phyloP scores from a whole-genome alignment of 768 basidiomycete species.

The Pleurotus sapidus region DNA sequence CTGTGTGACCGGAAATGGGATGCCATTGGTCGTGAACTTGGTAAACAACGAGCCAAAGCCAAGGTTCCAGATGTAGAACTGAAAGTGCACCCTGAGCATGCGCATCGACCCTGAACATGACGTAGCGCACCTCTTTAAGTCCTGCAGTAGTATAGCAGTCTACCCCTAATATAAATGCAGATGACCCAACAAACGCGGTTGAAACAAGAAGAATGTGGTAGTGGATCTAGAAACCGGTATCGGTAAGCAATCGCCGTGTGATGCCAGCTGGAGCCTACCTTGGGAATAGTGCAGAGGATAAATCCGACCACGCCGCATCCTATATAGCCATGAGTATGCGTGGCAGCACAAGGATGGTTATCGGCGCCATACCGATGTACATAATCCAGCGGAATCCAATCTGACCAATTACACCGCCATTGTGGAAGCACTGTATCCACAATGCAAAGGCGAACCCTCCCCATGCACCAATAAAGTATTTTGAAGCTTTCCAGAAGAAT shows the following conservation, averaged over 20 bases:
- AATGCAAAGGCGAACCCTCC: constrained; percentile 86
- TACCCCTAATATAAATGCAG: constrained; percentile 87
- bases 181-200: constrained; percentile 88
- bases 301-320: constrained; percentile 77
- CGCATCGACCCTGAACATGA: constrained; percentile 8
- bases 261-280: constrained; percentile 29
- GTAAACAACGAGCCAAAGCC: constrained; percentile 82
- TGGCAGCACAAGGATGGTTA: constrained; percentile 5
- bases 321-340: constrained; percentile 28
- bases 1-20: constrained; percentile 81
- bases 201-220: constrained; percentile 84
- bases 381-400: constrained; percentile 88
- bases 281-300: constrained; percentile 79
- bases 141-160: constrained; percentile 93
- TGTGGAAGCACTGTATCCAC: constrained; percentile 83
- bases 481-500: constrained; percentile 90
- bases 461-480: constrained; percentile 80
- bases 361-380: constrained; percentile 62
- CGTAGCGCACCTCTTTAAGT: constrained; percentile 75
- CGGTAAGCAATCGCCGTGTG: constrained; percentile 14
- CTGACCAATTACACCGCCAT: constrained; percentile 76
- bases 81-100: constrained; percentile 10
- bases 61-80: constrained; percentile 97
- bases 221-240: constrained; percentile 48
- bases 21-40: constrained; percentile 63